A percentile compares a stretch with the other conserved stretches of the same genome.
phyloP scores from a whole-genome alignment of 2,329 filamentous ascomycete genomes.

The Fusarium penzigii region DNA sequence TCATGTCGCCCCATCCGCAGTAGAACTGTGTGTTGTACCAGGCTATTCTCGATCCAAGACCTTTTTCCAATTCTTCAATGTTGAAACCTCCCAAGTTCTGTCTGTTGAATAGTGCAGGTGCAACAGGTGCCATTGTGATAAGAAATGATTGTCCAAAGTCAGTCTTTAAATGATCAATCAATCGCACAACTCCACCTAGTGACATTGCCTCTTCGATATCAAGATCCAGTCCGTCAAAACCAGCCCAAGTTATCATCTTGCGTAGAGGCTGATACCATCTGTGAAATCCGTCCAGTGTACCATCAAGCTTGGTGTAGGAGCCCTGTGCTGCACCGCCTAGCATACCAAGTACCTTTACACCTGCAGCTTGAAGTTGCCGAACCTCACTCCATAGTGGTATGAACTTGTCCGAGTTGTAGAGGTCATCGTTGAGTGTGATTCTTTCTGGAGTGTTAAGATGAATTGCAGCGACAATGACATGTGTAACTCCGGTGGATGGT shows the following conservation, averaged over 20 bases:
- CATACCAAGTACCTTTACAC: slow-evolving; percentile 80
- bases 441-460: slow-evolving; percentile 70
- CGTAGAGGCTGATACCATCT: slow-evolving; percentile 70
- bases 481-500: slow-evolving; percentile 56
- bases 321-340: slow-evolving; percentile 79
- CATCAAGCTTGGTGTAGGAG: slow-evolving; percentile 60
- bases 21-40: slow-evolving; percentile 93
- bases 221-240: slow-evolving; percentile 69
- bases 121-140: slow-evolving; percentile 78
- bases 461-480: slow-evolving; percentile 80
- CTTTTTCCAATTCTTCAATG: slow-evolving; percentile 69
- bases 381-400: slow-evolving; percentile 76
- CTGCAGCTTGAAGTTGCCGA: slow-evolving; percentile 65
- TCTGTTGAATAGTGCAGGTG: slow-evolving; percentile 61
- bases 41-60: slow-evolving; percentile 61
- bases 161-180: slow-evolving; percentile 64
- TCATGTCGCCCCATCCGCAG: slow-evolving; percentile 72
- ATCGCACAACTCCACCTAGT: slow-evolving; percentile 61
- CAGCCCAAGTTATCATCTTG: slow-evolving; percentile 59
- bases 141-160: slow-evolving; percentile 71
- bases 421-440: slow-evolving; percentile 77
- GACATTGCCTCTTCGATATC: slow-evolving; percentile 77
- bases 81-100: slow-evolving; percentile 75
- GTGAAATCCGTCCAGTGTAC: slow-evolving; percentile 63
- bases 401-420: slow-evolving; percentile 63